A percentile compares a stretch with the other conserved stretches of the same genome.
Conservation (phyloP, 352 stramenopile genomes). For the Phytophthora boehmeriae region DNA sequence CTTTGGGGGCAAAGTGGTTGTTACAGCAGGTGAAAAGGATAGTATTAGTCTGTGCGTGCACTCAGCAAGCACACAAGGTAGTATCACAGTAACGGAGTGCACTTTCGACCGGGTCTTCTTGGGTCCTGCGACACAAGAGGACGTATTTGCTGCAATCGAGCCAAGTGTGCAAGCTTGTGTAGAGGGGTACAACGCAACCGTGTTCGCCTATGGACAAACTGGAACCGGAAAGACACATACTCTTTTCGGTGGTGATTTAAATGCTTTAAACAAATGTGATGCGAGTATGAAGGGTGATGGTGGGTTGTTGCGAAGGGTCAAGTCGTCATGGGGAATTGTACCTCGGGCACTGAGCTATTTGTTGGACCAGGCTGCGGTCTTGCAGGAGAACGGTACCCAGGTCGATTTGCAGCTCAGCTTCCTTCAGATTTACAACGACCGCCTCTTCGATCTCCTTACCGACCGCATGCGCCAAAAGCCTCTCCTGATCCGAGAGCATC, state of each 20-base stretch:
- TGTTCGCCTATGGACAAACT: constrained; percentile 94
- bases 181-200: constrained; percentile 88
- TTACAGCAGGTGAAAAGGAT: constrained; percentile 39
- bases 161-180: constrained; percentile 71
- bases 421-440: constrained; percentile 96
- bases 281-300: neutral
- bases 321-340: constrained; percentile 73
- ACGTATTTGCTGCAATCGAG: constrained; percentile 78
- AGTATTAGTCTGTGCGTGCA: constrained; percentile 31
- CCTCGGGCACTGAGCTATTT: constrained; percentile 79
- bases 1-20: constrained; percentile 33
- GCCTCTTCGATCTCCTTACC: constrained; percentile 90
- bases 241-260: constrained; percentile 77
- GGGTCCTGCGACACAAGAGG: constrained; percentile 61
- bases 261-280: neutral
- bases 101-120: constrained; percentile 80
- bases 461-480: constrained; percentile 69
- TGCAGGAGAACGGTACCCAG: constrained; percentile 16
- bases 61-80: constrained; percentile 20
- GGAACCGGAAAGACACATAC: constrained; percentile 93
- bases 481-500: constrained; percentile 73
- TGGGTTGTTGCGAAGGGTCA: constrained; percentile 17
- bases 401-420: constrained; percentile 84
- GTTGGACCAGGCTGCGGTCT: constrained; percentile 32
- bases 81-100: constrained; percentile 60